Evolutionary conservation across 116 monocot species (phyloP).

Genomic region (Trichopus zeylanicus): DNA sequence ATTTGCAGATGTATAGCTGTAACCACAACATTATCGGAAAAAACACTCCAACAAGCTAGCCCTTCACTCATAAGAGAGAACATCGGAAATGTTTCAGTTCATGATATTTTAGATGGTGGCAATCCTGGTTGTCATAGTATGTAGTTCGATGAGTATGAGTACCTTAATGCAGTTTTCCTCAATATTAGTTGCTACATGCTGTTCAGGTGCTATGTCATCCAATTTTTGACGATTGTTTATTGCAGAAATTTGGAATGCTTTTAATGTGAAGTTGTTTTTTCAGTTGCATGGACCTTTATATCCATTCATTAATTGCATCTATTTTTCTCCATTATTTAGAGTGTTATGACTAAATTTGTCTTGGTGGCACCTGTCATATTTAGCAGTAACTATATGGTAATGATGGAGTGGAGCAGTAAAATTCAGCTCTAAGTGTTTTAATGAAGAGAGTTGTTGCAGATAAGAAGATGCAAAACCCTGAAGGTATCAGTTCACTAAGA

Average conservation of each 20-base stretch:
- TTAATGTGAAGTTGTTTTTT: too few species aligned
- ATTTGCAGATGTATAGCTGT: slow-evolving; percentile 92
- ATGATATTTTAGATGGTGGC: slow-evolving; percentile 62
- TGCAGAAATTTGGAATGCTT: not conserved
- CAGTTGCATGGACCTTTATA: too few species aligned
- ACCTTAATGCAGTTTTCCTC: slow-evolving; percentile 16
- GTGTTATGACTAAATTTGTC: not conserved
- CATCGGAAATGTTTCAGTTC: slow-evolving; percentile 71
- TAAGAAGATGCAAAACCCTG: slow-evolving; percentile 18
- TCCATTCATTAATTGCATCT: not conserved
- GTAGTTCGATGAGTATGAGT: slow-evolving; percentile 29
- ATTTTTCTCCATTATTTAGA: not conserved
- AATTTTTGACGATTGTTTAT: not conserved
- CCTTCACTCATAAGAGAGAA: slow-evolving; percentile 83
- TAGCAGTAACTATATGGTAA: not conserved
- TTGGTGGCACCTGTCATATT: not conserved
- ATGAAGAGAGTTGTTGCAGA: slow-evolving; percentile 51
- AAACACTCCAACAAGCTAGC: slow-evolving; percentile 49
- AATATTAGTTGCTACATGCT: not conserved
- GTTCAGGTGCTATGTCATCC: not conserved
- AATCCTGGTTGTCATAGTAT: slow-evolving; percentile 39
- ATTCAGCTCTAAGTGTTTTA: slow-evolving; percentile 9
- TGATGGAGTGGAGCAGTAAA: not conserved
- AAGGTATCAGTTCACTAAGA: slow-evolving; percentile 11
- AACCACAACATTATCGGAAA: slow-evolving; percentile 72